phyloP scores from a whole-genome alignment of 1,284 basidiomycete genomes.

The Cutaneotrichosporon spelunceum region DNA sequence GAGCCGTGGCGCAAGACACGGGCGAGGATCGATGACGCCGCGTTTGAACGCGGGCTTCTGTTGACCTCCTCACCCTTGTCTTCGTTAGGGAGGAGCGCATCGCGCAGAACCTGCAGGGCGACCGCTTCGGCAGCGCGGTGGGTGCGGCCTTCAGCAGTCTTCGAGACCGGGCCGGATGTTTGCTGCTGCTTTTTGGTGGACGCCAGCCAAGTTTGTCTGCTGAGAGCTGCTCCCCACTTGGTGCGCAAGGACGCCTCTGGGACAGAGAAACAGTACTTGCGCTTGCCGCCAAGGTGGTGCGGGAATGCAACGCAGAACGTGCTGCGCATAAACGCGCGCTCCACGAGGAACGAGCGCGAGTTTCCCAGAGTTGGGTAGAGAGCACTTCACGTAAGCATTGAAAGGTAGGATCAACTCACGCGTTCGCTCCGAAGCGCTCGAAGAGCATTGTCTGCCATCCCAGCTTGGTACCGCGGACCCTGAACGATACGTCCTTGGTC shows the following conservation, averaged over 20 bases:
- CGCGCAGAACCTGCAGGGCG: conserved; percentile 75
- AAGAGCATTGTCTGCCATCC: conserved; percentile 77
- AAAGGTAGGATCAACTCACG: conserved; percentile 47
- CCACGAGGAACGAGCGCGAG: conserved; percentile 70
- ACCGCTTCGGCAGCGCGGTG: conserved; percentile 65
- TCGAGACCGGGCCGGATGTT: conserved; percentile 11
- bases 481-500: conserved; percentile 75
- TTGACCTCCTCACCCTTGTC: not conserved
- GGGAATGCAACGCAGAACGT: conserved; percentile 85
- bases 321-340: conserved; percentile 88
- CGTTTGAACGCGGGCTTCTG: conserved; percentile 1
- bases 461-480: conserved; percentile 74
- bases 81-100: conserved; percentile 62
- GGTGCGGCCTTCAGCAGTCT: conserved; percentile 17
- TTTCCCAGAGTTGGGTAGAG: conserved; percentile 74
- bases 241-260: conserved; percentile 68
- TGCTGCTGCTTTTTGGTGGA: conserved; percentile 60
- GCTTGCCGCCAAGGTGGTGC: conserved; percentile 64
- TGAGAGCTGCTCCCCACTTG: conserved; percentile 69
- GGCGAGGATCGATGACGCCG: not conserved
- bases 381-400: conserved; percentile 44
- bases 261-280: conserved; percentile 90
- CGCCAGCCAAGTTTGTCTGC: conserved; percentile 67
- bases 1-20: conserved; percentile 10
- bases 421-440: conserved; percentile 72